A percentile compares a stretch with the other conserved stretches of the same genome.
phyloP scores from a whole-genome alignment of 208 protist species.

The Acanthamoeba triangularis region DNA sequence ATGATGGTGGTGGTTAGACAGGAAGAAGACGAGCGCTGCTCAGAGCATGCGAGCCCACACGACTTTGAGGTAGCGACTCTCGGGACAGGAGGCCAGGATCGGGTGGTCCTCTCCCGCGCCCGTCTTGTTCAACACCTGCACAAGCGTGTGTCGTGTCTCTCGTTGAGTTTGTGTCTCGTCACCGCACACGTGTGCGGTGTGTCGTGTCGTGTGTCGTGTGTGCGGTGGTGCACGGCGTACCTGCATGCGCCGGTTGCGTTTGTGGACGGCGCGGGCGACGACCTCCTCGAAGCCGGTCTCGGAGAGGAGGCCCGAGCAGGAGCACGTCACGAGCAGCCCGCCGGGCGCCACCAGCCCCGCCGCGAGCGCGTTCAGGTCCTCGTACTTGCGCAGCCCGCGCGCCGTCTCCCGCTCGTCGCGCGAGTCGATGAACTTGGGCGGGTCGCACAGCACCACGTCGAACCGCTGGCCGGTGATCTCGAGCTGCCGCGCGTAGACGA shows the following conservation, averaged over 20 bases:
- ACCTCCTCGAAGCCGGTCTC: conserved; percentile 27
- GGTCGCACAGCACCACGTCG: conserved; percentile 58
- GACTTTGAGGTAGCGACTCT: conserved; percentile 59
- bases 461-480: conserved; percentile 25
- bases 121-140: conserved; percentile 23
- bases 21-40: too few relatives aligned
- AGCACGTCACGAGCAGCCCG: conserved; percentile 46
- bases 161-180: too few relatives aligned
- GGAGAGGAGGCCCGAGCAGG: conserved; percentile 59
- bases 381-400: conserved; percentile 56
- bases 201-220: not conserved
- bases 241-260: conserved; percentile 33
- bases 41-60: conserved; percentile 25
- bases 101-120: conserved; percentile 39
- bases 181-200: not conserved
- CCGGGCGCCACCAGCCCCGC: not conserved
- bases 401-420: conserved; percentile 14
- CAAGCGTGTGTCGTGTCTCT: not conserved
- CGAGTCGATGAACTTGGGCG: conserved; percentile 56
- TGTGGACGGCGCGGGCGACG: conserved; percentile 19
- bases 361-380: conserved; percentile 56
- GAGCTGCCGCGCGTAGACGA: conserved; percentile 53
- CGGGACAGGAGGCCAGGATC: conserved; percentile 11
- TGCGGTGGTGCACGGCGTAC: not conserved
- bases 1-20: too few relatives aligned